Conservation (phyloP, 768 basidiomycete species). For the Termitomyces sp. region DNA sequence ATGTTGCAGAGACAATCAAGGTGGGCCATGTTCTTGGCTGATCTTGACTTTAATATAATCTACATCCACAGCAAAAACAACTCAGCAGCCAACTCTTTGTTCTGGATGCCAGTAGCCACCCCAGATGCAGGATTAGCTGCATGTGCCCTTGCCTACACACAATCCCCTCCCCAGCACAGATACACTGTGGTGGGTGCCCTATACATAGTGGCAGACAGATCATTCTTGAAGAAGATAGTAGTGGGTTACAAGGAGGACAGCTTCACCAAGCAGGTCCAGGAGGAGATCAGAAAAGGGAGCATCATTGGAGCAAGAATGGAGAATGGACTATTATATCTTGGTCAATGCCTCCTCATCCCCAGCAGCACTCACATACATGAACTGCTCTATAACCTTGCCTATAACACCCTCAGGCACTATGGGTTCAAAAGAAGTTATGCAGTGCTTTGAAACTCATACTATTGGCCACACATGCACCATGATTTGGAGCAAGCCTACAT, state of each 20-base stretch:
- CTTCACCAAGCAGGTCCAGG: not conserved
- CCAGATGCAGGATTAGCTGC: not conserved
- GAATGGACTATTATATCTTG: not conserved
- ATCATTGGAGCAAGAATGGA: not conserved
- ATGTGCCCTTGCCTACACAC: not conserved
- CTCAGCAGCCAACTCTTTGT: not conserved
- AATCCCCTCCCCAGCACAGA: not conserved
- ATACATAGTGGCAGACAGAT: not conserved
- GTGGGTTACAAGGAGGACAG: not conserved
- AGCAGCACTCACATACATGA: too few species aligned
- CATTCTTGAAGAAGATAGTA: not conserved
- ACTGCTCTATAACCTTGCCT: too few species aligned
- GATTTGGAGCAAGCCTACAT: too few species aligned
- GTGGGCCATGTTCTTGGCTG: not conserved
- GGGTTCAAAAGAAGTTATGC: too few species aligned
- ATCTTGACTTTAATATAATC: not conserved
- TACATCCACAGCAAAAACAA: not conserved
- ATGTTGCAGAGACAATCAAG: not conserved
- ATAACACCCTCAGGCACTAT: too few species aligned
- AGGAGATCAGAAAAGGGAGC: not conserved
- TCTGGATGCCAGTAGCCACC: not conserved
- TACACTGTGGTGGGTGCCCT: not conserved
- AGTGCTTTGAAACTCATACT: too few species aligned
- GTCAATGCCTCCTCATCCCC: too few species aligned
- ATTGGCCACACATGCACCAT: too few species aligned